Evolutionary conservation across 176 grass and related monocot genomes (phyloP).

Genomic region (Phoenix roebelenii): DNA sequence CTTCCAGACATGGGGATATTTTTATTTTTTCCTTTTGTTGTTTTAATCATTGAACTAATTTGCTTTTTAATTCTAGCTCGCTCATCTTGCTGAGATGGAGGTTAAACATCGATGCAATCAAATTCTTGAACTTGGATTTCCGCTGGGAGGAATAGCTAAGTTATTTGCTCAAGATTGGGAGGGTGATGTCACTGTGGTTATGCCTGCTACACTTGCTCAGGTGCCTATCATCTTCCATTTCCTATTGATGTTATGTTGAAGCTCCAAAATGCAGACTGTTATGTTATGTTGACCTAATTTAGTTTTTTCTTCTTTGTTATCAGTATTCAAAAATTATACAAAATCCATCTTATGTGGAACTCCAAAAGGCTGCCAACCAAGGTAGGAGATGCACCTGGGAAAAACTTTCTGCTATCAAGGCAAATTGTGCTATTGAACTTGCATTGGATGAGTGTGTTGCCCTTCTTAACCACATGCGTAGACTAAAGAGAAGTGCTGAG

Average conservation of each 20-base stretch:
- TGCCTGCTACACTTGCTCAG: constrained; percentile 89
- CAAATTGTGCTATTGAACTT: constrained; percentile 86
- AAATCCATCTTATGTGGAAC: constrained; percentile 64
- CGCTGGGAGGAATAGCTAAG: constrained; percentile 69
- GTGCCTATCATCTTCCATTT: constrained; percentile 16
- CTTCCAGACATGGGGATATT: no score
- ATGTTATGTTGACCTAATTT: constrained; percentile 12
- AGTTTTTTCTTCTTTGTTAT: constrained; percentile 11
- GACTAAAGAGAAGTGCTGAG: constrained; percentile 65
- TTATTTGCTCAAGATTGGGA: constrained; percentile 97
- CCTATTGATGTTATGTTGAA: not conserved
- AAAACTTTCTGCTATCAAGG: constrained; percentile 82
- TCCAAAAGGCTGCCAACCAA: constrained; percentile 84
- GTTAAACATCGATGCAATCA: constrained; percentile 94
- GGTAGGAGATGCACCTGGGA: constrained; percentile 84
- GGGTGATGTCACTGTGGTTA: constrained; percentile 86
- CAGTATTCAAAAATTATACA: constrained; percentile 97
- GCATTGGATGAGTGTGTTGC: constrained; percentile 78
- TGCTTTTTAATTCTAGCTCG: constrained; percentile 45
- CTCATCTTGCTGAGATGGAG: constrained; percentile 82
- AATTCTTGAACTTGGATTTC: constrained; percentile 83
- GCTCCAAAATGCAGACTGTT: not conserved
- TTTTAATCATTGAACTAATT: not conserved
- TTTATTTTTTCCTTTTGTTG: no score
- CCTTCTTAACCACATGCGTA: constrained; percentile 78